Evolutionary conservation across 257 asterid species (phyloP), one percentile per base, ranked within the genome.

Genomic region (Paulownia fortunei): DNA sequence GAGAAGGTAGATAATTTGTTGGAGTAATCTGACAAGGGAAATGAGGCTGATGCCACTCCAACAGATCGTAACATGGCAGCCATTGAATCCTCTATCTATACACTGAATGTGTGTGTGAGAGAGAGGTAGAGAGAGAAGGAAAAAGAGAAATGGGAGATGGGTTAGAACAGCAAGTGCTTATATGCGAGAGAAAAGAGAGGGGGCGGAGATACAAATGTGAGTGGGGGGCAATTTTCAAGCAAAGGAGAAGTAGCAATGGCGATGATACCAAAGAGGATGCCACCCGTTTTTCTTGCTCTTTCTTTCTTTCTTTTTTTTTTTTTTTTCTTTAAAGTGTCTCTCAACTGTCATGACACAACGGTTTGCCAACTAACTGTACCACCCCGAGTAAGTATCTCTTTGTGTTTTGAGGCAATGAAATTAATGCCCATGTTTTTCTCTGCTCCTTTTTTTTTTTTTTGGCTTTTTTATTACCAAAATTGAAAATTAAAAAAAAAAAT

Each of bases 1-100:
- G 82, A 82, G 80, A 26, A 73, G 41, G 49, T 21, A 65, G 87
- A 46, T 0, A 41, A 26, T 78, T 85, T 90, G 59, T n/a, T 62
- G 58, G 85, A 84, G 76, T 73, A 85, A 84, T 90, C 88, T 27
- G 89, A 34, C 51, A 76, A 75, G 79, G 79, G 8, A 59, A 79
- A 78, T 10, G 91, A 70, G 34, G 82, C 79, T 23, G 90, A 83
- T 16, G 89, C 82, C 61, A 76, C 85, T 54, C 88, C 90, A 62
- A 83, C 55, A 23, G 92, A 78, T 55, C 83, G 92, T 84, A 86
- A 74, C 80, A 86, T 83, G 41, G 88, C 82, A 41, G 91, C 89
- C 94, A 89, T 89, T 77, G 74, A 18, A 69, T 49, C 59, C 19
- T 5, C 54, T 76, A 8, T 37, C 39, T 8, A 16, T 10, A 23